Percentiles rank a stretch among this genome's conserved stretches.
phyloP scores from a whole-genome alignment of 2,329 filamentous ascomycete genomes.

The Orbilia oligospora region DNA sequence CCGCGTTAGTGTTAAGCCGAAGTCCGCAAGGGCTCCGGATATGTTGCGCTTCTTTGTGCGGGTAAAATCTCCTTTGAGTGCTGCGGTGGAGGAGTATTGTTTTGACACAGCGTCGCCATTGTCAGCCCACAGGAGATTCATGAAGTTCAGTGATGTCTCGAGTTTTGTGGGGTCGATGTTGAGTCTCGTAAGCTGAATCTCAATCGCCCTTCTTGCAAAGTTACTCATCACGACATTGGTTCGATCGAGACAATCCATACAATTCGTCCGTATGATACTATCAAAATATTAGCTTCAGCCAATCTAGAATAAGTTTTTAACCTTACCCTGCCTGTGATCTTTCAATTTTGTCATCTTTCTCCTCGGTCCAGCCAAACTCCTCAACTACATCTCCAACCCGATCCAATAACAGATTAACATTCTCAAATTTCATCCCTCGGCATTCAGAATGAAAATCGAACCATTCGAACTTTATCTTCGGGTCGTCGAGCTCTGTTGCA shows the following conservation, averaged over 20 bases:
- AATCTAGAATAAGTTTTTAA: conserved; percentile 72
- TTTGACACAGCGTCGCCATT: conserved; percentile 96
- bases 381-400: conserved; percentile 78
- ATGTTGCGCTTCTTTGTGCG: conserved; percentile 91
- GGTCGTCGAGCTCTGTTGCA: conserved; percentile 72
- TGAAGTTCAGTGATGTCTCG: conserved; percentile 87
- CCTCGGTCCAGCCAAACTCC: conserved; percentile 79
- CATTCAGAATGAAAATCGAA: conserved; percentile 96
- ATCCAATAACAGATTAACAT: conserved; percentile 84
- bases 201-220: conserved; percentile 85
- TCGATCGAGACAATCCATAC: conserved; percentile 97
- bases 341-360: conserved; percentile 67
- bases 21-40: conserved; percentile 89
- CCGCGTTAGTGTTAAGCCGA: conserved; percentile 86
- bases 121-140: conserved; percentile 93
- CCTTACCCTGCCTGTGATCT: conserved; percentile 42
- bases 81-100: conserved; percentile 94
- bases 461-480: conserved; percentile 83
- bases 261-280: conserved; percentile 87
- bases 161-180: conserved; percentile 83
- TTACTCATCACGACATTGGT: conserved; percentile 97
- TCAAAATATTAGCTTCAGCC: conserved; percentile 5
- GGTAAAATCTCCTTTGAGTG: conserved; percentile 97
- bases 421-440: conserved; percentile 97
- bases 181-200: conserved; percentile 81